Conservation (phyloP, 2,329 filamentous ascomycete genomes). For the Penicillium psychrosexuale region DNA sequence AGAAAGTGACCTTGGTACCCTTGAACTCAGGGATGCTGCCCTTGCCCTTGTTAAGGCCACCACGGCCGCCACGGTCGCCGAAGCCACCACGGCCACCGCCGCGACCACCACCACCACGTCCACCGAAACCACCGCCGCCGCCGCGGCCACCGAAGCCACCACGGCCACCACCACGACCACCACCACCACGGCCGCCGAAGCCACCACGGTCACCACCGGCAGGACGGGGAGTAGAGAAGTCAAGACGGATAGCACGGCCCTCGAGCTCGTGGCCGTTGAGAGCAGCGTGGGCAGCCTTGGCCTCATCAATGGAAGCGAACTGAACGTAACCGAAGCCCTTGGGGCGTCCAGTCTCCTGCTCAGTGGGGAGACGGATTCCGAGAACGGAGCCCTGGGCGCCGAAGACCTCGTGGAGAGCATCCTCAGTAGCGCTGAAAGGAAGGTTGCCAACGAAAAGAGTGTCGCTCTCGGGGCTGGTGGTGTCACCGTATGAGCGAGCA, state of each 20-base stretch:
- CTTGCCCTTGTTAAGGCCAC: slow-evolving; percentile 49
- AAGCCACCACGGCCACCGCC: slow-evolving; percentile 49
- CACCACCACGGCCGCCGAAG: slow-evolving; percentile 51
- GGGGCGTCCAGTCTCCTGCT: slow-evolving; percentile 74
- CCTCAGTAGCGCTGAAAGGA: slow-evolving; percentile 77
- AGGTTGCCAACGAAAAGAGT: slow-evolving; percentile 93
- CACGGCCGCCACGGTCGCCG: slow-evolving; percentile 49
- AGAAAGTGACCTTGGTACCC: slow-evolving; percentile 77
- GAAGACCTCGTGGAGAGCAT: slow-evolving; percentile 71
- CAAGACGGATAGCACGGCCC: slow-evolving; percentile 74
- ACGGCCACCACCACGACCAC: slow-evolving; percentile 54
- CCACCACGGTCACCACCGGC: slow-evolving; percentile 52
- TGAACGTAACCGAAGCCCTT: slow-evolving; percentile 94
- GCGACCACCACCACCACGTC: slow-evolving; percentile 37
- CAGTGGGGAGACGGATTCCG: slow-evolving; percentile 82
- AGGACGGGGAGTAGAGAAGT: slow-evolving; percentile 69
- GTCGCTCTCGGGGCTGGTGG: slow-evolving; percentile 72
- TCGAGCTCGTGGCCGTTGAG: slow-evolving; percentile 70
- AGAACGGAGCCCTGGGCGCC: slow-evolving; percentile 66
- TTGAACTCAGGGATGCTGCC: slow-evolving; percentile 64
- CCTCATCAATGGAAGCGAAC: slow-evolving; percentile 78
- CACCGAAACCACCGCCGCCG: slow-evolving; percentile 44
- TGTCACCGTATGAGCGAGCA: slow-evolving; percentile 66
- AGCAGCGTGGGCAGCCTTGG: slow-evolving; percentile 67
- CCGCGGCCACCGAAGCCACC: slow-evolving; percentile 45